A percentile compares a stretch with the other conserved stretches of the same genome.
These are phyloP conservation scores for Piper betle DNA, from an alignment of 164 flowering plant species.

Conservation along the genomic window DNA sequence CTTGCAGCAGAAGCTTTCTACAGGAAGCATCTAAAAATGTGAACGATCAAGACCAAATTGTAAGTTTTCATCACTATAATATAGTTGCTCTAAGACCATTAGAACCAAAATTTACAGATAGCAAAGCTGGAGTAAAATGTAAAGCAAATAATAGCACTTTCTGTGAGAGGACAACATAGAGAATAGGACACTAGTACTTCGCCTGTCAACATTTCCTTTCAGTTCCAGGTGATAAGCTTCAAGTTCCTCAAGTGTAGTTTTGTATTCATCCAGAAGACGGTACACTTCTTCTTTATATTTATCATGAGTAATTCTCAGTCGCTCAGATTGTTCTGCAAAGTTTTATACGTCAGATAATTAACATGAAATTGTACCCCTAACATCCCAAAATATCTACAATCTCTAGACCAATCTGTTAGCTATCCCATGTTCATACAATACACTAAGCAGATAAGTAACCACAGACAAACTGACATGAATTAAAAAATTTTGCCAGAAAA, in stretches of 20 bases:
- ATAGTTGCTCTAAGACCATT: too few species aligned
- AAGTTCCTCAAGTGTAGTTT: conserved; percentile 38
- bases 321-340: conserved; percentile 59
- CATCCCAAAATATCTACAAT: neutral
- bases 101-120: too few species aligned
- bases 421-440: too few species aligned
- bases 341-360: conserved; percentile 4
- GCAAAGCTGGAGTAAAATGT: neutral
- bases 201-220: conserved; percentile 44
- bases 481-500: too few species aligned
- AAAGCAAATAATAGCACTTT: neutral
- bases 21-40: conserved; percentile 44
- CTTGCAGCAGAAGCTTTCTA: conserved; percentile 42
- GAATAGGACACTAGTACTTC: conserved; percentile 28
- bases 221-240: conserved; percentile 48
- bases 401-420: neutral
- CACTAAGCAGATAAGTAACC: too few species aligned
- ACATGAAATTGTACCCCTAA: neutral
- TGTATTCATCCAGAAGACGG: conserved; percentile 51
- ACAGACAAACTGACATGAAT: too few species aligned
- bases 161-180: neutral
- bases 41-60: neutral
- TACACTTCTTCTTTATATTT: conserved; percentile 57
- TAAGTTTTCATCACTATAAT: too few species aligned
- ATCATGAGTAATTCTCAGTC: conserved; percentile 34